phyloP scores from a whole-genome alignment of 768 basidiomycete species.

The Leccinellum rugosiceps region DNA sequence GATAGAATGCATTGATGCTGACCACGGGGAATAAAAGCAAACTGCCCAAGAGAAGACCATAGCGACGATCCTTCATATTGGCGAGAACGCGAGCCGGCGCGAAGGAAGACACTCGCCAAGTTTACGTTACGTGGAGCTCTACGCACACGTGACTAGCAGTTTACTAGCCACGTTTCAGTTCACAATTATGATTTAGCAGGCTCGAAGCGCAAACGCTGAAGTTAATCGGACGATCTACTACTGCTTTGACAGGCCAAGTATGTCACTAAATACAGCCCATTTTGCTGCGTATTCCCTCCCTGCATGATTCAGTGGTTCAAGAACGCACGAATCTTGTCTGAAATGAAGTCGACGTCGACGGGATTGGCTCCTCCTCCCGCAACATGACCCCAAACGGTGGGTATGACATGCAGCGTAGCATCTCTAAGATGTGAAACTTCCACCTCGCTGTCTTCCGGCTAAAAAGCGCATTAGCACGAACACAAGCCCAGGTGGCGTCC shows the following conservation, averaged over 20 bases:
- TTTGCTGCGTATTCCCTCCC: background rate
- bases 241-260: background rate
- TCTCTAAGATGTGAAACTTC: conserved; percentile 44
- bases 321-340: conserved; percentile 40
- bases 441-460: conserved; percentile 57
- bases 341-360: conserved; percentile 40
- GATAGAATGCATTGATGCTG: conserved; percentile 69
- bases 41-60: conserved; percentile 11
- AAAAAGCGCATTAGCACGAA: background rate
- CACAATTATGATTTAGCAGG: too few relatives aligned
- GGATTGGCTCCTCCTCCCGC: conserved; percentile 45
- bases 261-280: background rate
- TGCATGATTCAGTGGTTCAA: conserved; percentile 31
- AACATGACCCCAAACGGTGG: conserved; percentile 57
- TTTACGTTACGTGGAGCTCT: conserved; percentile 6
- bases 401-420: conserved; percentile 49
- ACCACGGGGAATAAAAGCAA: conserved; percentile 17
- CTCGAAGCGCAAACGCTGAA: background rate
- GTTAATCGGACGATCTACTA: background rate
- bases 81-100: background rate
- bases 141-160: conserved; percentile 17
- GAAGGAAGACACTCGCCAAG: background rate
- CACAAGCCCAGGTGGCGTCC: background rate
- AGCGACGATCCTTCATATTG: conserved; percentile 20
- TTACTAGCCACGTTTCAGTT: too few relatives aligned